These are phyloP conservation scores for Symbiodinium pilosum DNA, from an alignment of 73 alveolate species.

Conservation along the genomic window DNA sequence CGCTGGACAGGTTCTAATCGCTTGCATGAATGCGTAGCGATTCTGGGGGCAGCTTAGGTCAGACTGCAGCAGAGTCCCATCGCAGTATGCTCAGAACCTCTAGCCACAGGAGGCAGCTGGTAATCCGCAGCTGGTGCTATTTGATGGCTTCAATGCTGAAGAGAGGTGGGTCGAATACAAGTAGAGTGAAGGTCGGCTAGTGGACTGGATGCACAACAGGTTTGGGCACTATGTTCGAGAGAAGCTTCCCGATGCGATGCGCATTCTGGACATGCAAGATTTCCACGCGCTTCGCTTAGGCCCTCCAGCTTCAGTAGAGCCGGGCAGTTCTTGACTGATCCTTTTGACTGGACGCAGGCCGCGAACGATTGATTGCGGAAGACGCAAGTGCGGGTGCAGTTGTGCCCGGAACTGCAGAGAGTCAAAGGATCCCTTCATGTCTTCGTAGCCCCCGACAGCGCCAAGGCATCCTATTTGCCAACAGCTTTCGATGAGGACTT, in stretches of 20 bases:
- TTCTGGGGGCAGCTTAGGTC: too few relatives aligned
- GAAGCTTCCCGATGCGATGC: constrained; percentile 38
- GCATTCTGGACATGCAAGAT: constrained; percentile 89
- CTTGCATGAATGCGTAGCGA: too few relatives aligned
- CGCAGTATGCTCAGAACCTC: too few relatives aligned
- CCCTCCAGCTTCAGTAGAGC: too few relatives aligned
- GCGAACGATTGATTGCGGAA: constrained; percentile 33
- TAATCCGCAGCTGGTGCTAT: constrained; percentile 38
- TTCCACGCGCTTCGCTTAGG: constrained; percentile 89
- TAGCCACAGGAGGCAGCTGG: constrained; percentile 64
- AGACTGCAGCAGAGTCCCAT: too few relatives aligned
- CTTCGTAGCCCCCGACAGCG: too few relatives aligned
- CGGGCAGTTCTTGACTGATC: too few relatives aligned
- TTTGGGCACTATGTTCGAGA: constrained; percentile 82
- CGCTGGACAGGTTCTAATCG: not conserved
- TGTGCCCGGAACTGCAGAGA: not conserved
- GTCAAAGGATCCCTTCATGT: not conserved
- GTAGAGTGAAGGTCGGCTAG: not conserved
- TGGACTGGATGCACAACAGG: constrained; percentile 1
- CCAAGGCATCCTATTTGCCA: constrained; percentile 47
- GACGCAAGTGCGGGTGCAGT: constrained; percentile 17
- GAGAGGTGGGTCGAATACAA: constrained; percentile 17
- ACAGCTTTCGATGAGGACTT: constrained; percentile 32
- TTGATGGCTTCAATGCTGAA: constrained; percentile 92
- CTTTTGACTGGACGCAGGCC: too few relatives aligned